Evolutionary conservation across 148 eudicot species (phyloP).

Genomic region (Fagopyrum homotropicum): DNA sequence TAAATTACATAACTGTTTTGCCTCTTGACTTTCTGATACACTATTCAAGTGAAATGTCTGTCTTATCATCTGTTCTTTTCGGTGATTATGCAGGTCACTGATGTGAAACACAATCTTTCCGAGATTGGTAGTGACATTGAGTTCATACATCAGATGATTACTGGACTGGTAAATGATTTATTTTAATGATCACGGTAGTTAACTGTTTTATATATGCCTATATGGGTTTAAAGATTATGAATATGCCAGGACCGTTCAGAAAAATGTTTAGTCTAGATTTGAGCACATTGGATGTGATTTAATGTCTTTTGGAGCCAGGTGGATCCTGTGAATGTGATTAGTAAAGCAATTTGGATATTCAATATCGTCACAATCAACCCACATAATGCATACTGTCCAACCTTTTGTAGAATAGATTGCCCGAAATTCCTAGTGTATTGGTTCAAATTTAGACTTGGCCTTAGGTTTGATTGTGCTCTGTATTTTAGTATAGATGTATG

Average conservation of each 20-base stretch:
- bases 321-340: background rate
- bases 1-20: background rate
- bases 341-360: background rate
- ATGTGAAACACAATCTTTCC: conserved; percentile 55
- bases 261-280: background rate
- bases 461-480: too few species aligned
- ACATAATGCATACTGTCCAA: background rate
- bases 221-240: background rate
- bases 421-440: too few species aligned
- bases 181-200: background rate
- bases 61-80: conserved; percentile 16
- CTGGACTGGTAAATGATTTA: conserved; percentile 55
- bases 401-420: background rate
- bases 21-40: background rate
- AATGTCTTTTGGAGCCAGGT: background rate
- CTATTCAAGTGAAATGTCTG: background rate
- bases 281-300: background rate
- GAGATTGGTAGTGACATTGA: conserved; percentile 79
- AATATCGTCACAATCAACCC: background rate
- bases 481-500: too few species aligned
- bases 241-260: background rate
- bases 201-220: background rate
- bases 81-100: conserved; percentile 53
- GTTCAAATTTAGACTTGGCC: background rate
- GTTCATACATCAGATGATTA: conserved; percentile 58